Conservation (phyloP, 345 rosid genomes). For the Lepidium sativum region DNA sequence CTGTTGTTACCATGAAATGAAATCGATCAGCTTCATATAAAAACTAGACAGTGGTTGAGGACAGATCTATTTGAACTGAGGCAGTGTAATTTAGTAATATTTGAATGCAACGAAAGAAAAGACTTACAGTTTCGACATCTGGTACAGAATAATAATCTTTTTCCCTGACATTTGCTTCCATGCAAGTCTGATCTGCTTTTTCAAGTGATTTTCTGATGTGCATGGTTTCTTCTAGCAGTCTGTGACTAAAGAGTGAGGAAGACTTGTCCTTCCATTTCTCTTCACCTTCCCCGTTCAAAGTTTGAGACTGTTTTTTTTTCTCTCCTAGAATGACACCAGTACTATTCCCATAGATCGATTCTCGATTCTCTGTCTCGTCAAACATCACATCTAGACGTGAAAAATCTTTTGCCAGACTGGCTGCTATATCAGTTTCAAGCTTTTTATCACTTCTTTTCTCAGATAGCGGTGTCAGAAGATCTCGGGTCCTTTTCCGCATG, state of each 20-base stretch:
- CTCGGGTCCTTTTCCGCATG: slow-evolving; percentile 79
- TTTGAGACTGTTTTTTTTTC: slow-evolving; percentile 42
- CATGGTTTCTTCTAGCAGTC: slow-evolving; percentile 20
- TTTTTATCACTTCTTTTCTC: slow-evolving; percentile 79
- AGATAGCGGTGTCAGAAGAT: slow-evolving; percentile 79
- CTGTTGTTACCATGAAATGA: background rate
- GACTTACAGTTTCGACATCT: slow-evolving; percentile 34
- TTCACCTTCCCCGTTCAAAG: slow-evolving; percentile 20
- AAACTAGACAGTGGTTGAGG: background rate
- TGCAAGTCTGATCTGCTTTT: slow-evolving; percentile 23
- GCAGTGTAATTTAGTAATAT: background rate
- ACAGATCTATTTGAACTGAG: background rate
- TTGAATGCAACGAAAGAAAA: background rate
- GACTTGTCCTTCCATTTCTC: slow-evolving; percentile 20
- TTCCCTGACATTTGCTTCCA: slow-evolving; percentile 23
- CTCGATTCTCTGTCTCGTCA: slow-evolving; percentile 40
- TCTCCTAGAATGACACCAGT: slow-evolving; percentile 31
- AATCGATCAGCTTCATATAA: background rate
- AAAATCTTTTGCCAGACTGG: slow-evolving; percentile 63
- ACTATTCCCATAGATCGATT: slow-evolving; percentile 23
- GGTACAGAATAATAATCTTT: slow-evolving; percentile 28
- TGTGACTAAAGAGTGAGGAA: slow-evolving; percentile 17
- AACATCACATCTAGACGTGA: slow-evolving; percentile 81
- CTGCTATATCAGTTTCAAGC: slow-evolving; percentile 63
- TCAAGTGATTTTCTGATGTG: slow-evolving; percentile 21